These are phyloP conservation scores for Diaporthe batatas DNA, from an alignment of 2,329 filamentous ascomycete species.

Conservation along the genomic window DNA sequence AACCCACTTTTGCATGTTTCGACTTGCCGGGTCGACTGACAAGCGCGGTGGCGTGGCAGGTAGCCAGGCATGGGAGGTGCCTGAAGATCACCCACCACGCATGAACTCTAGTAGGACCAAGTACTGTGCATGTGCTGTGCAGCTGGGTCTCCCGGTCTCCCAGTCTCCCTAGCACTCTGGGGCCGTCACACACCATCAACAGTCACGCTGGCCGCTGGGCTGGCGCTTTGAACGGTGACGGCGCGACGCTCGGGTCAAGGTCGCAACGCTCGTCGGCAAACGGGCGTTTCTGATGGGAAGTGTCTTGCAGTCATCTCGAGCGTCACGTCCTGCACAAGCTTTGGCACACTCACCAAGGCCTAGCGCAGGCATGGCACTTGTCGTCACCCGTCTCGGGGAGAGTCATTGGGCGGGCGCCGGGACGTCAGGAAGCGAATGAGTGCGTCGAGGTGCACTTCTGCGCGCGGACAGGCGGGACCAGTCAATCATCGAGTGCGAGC, in stretches of 20 bases:
- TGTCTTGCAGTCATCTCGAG: conserved; percentile 24
- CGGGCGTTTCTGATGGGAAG: conserved; percentile 12
- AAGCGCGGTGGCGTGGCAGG: conserved; percentile 35
- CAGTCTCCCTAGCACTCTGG: neutral
- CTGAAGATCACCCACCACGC: conserved; percentile 40
- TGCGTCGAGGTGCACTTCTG: conserved; percentile 25
- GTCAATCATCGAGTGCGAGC: conserved; percentile 27
- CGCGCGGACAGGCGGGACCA: conserved; percentile 20
- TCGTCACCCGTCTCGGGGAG: conserved; percentile 26
- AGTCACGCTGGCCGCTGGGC: conserved; percentile 6
- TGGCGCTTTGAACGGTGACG: conserved; percentile 17
- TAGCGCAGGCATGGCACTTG: conserved; percentile 35
- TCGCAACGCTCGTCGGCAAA: conserved; percentile 24
- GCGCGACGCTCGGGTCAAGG: conserved; percentile 33
- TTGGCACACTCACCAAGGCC: conserved; percentile 28
- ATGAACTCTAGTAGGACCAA: conserved; percentile 34
- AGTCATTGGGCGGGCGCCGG: conserved; percentile 35
- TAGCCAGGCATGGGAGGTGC: conserved; percentile 40
- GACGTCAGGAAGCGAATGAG: conserved; percentile 41
- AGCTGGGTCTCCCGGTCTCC: conserved; percentile 7
- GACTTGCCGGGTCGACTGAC: conserved; percentile 29
- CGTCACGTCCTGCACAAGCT: conserved; percentile 35
- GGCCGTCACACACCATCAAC: neutral
- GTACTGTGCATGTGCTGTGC: conserved; percentile 16
- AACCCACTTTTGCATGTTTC: conserved; percentile 37